Base-by-base conservation (phyloP, 192 early-diverging fungal species). In the Backusella macrospora region DNA sequence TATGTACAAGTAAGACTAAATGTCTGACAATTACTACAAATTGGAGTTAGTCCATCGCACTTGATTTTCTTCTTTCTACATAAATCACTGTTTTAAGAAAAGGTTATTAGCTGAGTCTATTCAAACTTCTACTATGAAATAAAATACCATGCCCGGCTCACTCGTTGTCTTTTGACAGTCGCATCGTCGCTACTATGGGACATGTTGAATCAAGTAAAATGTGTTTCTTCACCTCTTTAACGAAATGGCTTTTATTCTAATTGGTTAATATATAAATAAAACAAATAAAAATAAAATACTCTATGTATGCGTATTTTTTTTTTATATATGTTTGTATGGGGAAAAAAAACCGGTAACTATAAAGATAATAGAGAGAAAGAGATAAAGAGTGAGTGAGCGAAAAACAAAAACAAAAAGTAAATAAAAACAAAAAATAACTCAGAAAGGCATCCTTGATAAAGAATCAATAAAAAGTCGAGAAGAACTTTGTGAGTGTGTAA, bases 11-110 rank as follows among this genome's bases (percentile, higher is more conserved):
- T 81, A 47, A 82, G 74, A 42, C 83, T 85, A 65, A 92, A 84
- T 23, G 90, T 88, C 67, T 80, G 83, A 74, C 94, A 95, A 82
- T 94, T 92, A 12, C 82, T 88, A 67, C 94, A 95, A 15, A 84
- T 55, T 23, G 92, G 89, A 10, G 82, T 82, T n/a, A 80, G 68
- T 14, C 91, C 92, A 79, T 95, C 91, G 74, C 94, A 95, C 69
- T 92, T 93, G 70, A 93, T 90, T 80, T 95, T 95, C 77, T 94
- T 94, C 34, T 89, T 84, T 68, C 92, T 81, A 80, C 94, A 95
- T 29, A 85, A 81, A 77, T 95, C 94, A 79, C 94, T 87, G 21
- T 38, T 49, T 26, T 21, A 49, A 48, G 18, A 34, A 13, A 12
- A 26, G 14, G 18, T 62, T 23, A 1, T 37, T 23, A 29, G 12